Percentiles rank a stretch among this genome's conserved stretches.
These are phyloP conservation scores for Penicillium paxilli DNA, from an alignment of 495 filamentous ascomycete species.

Conservation along the genomic window DNA sequence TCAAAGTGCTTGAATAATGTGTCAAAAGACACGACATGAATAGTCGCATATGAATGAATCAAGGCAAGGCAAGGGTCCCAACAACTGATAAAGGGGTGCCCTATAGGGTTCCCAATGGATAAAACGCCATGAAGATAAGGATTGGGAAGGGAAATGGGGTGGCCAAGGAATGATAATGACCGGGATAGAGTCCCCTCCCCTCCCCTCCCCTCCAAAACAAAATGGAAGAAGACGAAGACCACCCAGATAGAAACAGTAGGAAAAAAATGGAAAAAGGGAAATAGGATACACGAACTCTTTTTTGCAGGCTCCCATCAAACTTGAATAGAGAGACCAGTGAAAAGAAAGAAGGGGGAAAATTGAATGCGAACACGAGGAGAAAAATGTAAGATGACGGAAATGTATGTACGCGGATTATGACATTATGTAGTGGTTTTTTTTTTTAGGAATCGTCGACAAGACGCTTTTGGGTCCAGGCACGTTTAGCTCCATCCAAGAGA, in stretches of 20 bases:
- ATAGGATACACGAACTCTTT: conserved; percentile 5
- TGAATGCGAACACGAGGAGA: neutral
- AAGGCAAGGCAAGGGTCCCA: too few relatives aligned
- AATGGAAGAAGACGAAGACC: conserved; percentile 4
- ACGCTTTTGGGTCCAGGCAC: conserved; percentile 58
- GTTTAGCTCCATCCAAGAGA: conserved; percentile 73
- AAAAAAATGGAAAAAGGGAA: conserved; percentile 1
- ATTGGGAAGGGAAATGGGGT: neutral
- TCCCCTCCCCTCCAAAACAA: too few relatives aligned
- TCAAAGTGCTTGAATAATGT: too few relatives aligned
- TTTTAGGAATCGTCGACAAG: conserved; percentile 50
- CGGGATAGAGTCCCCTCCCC: too few relatives aligned
- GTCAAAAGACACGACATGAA: too few relatives aligned
- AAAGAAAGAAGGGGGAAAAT: neutral
- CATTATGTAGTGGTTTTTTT: too few relatives aligned
- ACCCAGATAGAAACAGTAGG: neutral
- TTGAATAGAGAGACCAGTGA: neutral
- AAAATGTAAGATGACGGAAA: neutral
- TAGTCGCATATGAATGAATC: too few relatives aligned
- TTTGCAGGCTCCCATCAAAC: neutral
- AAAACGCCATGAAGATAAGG: conserved; percentile 10
- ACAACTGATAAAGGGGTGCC: too few relatives aligned
- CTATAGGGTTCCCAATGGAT: too few relatives aligned
- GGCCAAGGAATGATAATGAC: neutral
- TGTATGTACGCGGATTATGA: conserved; percentile 7